Evolutionary conservation across 2,329 filamentous ascomycete species (phyloP), one percentile per base, ranked within the genome.

Genomic region (Diaporthe sp.): DNA sequence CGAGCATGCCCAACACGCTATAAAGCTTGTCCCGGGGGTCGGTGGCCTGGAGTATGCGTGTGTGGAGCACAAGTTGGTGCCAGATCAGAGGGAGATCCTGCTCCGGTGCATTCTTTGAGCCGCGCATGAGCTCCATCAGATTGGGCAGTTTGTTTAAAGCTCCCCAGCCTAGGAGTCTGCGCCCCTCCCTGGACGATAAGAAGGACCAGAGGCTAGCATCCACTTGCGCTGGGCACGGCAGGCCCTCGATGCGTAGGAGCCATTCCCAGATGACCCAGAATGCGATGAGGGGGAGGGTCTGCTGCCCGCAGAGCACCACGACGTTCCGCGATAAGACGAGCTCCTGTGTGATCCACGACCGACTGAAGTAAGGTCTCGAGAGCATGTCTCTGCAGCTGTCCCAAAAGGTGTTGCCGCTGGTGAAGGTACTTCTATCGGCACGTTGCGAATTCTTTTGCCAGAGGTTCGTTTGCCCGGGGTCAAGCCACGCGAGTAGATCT

Each of bases 261-360:
- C 62, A 68, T 39, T 53, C n/a, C 62, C 46, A 68, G 15, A 68
- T 15, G 25, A 53, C 17, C 62, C 19, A 25, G 22, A 68, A 68
- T 28, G 62, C 44, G 31, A 34, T 15, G 31, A 68, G 62, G 34
- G 62, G 62, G 28, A 68, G 44, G 13, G 62, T 68, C 46, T 53
- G 62, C 31, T 68, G 62, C 19, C 62, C 62, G 31, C 62, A 68
- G 44, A 68, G 62, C 31, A 68, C 31, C 46, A 53, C 46, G 22
- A 68, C 13, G 13, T 68, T 68, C 12, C 31, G 28, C 39, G 62
- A 68, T 13, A 68, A 34, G 17, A 53, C 62, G 15, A 68, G 62
- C 62, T 68, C 62, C 31, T 68, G 62, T 0, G 62, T 68, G 19
- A 68, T 68, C 62, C 62, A 68, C 22, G 62, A 68, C 2, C 62